phyloP scores from a whole-genome alignment of 306 rosid species.

The Ormosia emarginata region DNA sequence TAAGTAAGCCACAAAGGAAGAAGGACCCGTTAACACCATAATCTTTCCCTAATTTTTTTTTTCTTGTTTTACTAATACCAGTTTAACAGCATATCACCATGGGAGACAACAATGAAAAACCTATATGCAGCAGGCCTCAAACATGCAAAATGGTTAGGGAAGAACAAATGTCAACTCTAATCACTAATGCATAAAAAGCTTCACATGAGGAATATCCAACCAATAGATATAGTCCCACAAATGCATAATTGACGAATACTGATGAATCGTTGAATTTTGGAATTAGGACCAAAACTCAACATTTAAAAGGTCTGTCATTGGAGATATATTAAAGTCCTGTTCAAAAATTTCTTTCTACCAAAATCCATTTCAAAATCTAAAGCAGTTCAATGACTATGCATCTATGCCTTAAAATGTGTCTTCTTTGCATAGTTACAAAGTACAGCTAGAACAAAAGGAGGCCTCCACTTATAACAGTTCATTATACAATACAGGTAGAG shows the following conservation, averaged over 20 bases:
- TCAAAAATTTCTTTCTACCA: too few species aligned
- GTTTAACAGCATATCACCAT: neutral
- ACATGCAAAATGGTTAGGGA: neutral
- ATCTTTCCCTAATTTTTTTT: neutral
- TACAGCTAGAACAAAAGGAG: too few species aligned
- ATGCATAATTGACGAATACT: neutral
- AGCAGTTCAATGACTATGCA: neutral
- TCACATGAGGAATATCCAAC: neutral
- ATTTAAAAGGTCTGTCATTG: too few species aligned
- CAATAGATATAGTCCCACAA: neutral
- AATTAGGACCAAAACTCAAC: too few species aligned
- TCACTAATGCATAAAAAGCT: neutral
- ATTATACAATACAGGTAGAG: too few species aligned
- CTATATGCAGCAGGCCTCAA: neutral
- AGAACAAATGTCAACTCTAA: neutral
- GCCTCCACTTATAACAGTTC: too few species aligned
- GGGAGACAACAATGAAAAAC: neutral
- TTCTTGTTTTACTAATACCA: neutral
- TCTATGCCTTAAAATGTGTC: neutral
- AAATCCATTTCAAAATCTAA: neutral
- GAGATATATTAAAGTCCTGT: too few species aligned
- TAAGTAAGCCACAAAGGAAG: neutral
- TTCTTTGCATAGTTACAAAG: neutral
- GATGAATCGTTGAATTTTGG: too few species aligned
- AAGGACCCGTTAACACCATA: neutral